These are phyloP conservation scores for Fusarium multiceps DNA, from an alignment of 2,329 filamentous ascomycete genomes.

Conservation along the genomic window DNA sequence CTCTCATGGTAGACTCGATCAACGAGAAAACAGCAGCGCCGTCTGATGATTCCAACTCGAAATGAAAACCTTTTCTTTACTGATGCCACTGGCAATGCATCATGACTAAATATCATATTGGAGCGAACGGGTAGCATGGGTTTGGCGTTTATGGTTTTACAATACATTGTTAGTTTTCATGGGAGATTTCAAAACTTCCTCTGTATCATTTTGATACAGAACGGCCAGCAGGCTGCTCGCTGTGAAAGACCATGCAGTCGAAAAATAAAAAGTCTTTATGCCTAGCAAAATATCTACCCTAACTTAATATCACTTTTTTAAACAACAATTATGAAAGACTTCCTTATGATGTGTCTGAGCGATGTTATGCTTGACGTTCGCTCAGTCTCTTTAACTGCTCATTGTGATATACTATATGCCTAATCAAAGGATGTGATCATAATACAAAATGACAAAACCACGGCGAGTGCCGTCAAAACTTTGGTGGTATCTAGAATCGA, in stretches of 20 bases:
- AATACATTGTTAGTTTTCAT: constrained; percentile 9
- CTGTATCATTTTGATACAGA: constrained; percentile 1
- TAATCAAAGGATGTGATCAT: constrained; percentile 19
- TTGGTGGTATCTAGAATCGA: constrained; percentile 41
- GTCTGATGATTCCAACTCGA: constrained; percentile 35
- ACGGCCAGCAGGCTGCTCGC: background rate
- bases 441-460: constrained; percentile 25
- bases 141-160: constrained; percentile 37
- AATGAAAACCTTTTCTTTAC: constrained; percentile 4
- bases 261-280: background rate
- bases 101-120: background rate
- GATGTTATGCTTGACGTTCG: background rate
- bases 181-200: background rate
- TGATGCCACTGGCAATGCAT: background rate
- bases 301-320: background rate
- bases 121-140: constrained; percentile 36
- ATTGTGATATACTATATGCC: constrained; percentile 11
- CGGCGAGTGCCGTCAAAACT: constrained; percentile 28
- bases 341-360: background rate
- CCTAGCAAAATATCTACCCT: background rate
- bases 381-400: background rate
- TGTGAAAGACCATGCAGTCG: background rate
- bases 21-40: constrained; percentile 47
- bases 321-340: background rate
- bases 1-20: constrained; percentile 40